Base-by-base conservation (phyloP, 257 asterid genomes). In the Knoxia roxburghii region DNA sequence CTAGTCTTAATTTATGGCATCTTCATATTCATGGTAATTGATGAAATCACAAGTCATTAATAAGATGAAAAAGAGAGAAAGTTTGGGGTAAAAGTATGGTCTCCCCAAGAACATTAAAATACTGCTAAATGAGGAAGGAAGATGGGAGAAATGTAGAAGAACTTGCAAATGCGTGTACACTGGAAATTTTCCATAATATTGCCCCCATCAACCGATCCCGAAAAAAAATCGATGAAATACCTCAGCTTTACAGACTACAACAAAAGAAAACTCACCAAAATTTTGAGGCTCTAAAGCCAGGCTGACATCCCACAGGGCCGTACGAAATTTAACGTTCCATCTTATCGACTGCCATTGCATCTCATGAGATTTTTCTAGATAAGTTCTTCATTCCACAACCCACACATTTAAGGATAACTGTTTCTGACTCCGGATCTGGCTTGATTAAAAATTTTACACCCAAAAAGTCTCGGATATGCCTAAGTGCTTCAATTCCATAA, bases 301-400 rank as follows among this genome's bases (percentile, higher is more conserved):
- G n/a, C n/a, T n/a, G n/a, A n/a, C n/a, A n/a, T n/a, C n/a, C n/a
- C n/a, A n/a, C n/a, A n/a, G n/a, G n/a, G n/a, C n/a, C n/a, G 67
- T 10, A 10, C 26, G 17, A n/a, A n/a, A n/a, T 32, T 58, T 58
- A 21, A 18, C 17, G 46, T 30, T 32, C 32, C 8, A 7, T 18
- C 17, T 33, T 35, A 59, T 7, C 64, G 2, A 2, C 46, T 59
- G 59, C 30, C 6, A 49, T 30, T 65, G 24, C 49, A 29, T 30
- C 68, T 87, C 78, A 90, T 2, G 96, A 82, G 26, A 85, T 75
- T 73, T 85, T 93, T 80, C 96, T 85, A 1, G 96, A 88, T 49
- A 90, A 76, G 75, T 93, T 93, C 92, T 79, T 88, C 64, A 88
- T 71, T 68, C 97, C 97, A 72, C 95, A 84, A 6, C 97, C 99